Percentiles rank a stretch among this genome's conserved stretches.
phyloP scores from a whole-genome alignment of 805 yeast species.

The Candida chilensis region DNA sequence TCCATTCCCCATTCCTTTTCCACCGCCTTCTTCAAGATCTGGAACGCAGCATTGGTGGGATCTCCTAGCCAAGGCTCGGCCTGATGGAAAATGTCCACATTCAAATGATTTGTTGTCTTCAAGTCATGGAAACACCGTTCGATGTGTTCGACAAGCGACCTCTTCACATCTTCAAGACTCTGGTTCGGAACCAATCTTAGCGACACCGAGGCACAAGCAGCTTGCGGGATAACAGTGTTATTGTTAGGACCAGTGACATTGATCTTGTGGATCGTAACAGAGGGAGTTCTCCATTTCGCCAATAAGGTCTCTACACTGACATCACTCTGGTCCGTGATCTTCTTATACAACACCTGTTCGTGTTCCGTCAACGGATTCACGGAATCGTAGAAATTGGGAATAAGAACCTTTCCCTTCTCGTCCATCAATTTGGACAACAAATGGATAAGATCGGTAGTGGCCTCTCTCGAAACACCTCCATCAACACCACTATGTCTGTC shows the following conservation, averaged over 20 bases:
- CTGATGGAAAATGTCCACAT: slow-evolving; percentile 60
- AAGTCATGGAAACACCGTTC: slow-evolving; percentile 36
- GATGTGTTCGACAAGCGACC: slow-evolving; percentile 37
- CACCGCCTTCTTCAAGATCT: slow-evolving; percentile 54
- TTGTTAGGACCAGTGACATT: slow-evolving; percentile 87
- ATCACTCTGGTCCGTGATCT: slow-evolving; percentile 35
- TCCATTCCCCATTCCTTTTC: slow-evolving; percentile 66
- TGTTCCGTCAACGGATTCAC: slow-evolving; percentile 45
- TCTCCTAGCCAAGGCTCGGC: slow-evolving; percentile 98
- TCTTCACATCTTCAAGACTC: slow-evolving; percentile 49
- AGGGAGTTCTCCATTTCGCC: slow-evolving; percentile 85
- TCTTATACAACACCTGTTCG: slow-evolving; percentile 55
- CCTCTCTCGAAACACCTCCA: slow-evolving; percentile 87
- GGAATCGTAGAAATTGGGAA: slow-evolving; percentile 69
- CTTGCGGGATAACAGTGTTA: slow-evolving; percentile 81
- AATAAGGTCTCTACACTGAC: slow-evolving; percentile 42
- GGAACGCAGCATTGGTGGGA: slow-evolving; percentile 64
- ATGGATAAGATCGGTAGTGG: slow-evolving; percentile 77
- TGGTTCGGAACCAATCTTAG: slow-evolving; percentile 89
- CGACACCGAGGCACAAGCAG: slow-evolving; percentile 69
- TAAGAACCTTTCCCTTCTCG: slow-evolving; percentile 37
- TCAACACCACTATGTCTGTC: slow-evolving; percentile 96
- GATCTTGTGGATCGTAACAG: slow-evolving; percentile 77
- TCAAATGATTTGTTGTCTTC: slow-evolving; percentile 52
- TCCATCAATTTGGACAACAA: slow-evolving; percentile 59